Conservation (phyloP, 1,139 yeast species). For the Yueomyces sp. region DNA sequence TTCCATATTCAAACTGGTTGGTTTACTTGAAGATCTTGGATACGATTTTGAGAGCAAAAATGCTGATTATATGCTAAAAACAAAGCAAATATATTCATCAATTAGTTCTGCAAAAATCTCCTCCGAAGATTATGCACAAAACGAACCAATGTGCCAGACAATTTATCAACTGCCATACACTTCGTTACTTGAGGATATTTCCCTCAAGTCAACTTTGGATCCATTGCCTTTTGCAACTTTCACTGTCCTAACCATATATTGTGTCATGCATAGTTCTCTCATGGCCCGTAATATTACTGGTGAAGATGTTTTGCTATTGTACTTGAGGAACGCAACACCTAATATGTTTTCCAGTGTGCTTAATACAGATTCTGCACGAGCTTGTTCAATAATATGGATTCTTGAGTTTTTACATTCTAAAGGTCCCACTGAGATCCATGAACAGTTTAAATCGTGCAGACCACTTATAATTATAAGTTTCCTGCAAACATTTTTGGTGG, state of each 20-base stretch:
- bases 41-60: no score
- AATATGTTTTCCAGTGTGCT: conserved; percentile 13
- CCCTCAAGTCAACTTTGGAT: conserved; percentile 19
- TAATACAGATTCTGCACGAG: conserved; percentile 24
- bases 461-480: conserved; percentile 26
- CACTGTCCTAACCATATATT: conserved; percentile 20
- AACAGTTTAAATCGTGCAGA: conserved; percentile 17
- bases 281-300: conserved; percentile 6
- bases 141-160: conserved; percentile 22
- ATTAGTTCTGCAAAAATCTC: no score
- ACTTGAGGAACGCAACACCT: conserved; percentile 26
- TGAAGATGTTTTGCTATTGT: conserved; percentile 20
- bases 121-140: neutral
- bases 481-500: conserved; percentile 33
- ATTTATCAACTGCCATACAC: conserved; percentile 28
- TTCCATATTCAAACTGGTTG: no score
- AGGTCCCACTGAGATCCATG: conserved; percentile 21
- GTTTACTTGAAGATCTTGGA: no score
- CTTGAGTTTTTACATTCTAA: conserved; percentile 28
- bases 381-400: conserved; percentile 31
- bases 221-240: conserved; percentile 24
- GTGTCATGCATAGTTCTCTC: conserved; percentile 2
- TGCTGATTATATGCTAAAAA: no score
- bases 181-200: conserved; percentile 19
- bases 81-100: no score